Percentiles rank a stretch among this genome's conserved stretches.
These are phyloP conservation scores for Cornus controversa DNA, from an alignment of 148 eudicot genomes.

Conservation along the genomic window DNA sequence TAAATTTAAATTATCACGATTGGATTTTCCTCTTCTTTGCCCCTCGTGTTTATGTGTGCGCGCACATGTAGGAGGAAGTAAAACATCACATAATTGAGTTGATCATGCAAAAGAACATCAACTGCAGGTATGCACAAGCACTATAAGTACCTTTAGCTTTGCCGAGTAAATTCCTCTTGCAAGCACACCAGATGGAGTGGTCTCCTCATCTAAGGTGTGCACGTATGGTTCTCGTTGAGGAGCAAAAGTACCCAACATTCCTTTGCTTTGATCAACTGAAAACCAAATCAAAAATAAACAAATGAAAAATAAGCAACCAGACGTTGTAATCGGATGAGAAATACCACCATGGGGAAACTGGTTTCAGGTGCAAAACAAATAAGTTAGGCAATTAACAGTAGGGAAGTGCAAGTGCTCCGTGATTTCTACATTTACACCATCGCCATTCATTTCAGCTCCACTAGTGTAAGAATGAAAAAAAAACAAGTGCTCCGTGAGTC, in stretches of 20 bases:
- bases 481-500: not conserved
- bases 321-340: not conserved
- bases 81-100: too few species aligned
- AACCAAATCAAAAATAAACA: constrained; percentile 14
- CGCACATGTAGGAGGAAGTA: too few species aligned
- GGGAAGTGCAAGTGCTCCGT: not conserved
- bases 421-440: not conserved
- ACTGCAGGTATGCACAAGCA: not conserved
- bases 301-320: not conserved
- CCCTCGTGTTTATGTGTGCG: too few species aligned
- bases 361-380: not conserved
- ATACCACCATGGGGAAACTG: not conserved
- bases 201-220: constrained; percentile 55
- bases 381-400: not conserved
- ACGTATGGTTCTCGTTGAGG: constrained; percentile 55
- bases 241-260: constrained; percentile 73
- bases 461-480: not conserved
- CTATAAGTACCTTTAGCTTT: constrained; percentile 45
- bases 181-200: constrained; percentile 62
- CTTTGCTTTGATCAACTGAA: constrained; percentile 55
- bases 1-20: too few species aligned
- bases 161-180: constrained; percentile 66
- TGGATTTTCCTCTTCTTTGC: too few species aligned
- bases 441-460: not conserved
- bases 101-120: not conserved